Conservation (phyloP, 352 stramenopile species). For the Pythium vanterpoolii region DNA sequence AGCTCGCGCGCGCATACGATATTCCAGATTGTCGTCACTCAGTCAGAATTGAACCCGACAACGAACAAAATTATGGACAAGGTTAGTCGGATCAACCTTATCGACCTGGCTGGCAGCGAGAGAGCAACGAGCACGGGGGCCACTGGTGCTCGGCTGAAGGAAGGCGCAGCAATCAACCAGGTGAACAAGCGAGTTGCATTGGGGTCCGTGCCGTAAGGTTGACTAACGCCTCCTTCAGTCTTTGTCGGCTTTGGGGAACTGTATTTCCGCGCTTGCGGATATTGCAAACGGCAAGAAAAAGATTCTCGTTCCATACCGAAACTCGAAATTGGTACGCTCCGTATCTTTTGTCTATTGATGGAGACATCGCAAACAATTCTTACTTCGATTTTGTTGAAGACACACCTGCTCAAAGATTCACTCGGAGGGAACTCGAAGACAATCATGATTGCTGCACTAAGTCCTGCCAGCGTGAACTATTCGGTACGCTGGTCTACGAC, state of each 20-base stretch:
- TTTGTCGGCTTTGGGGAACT: constrained; percentile 88
- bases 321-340: constrained; percentile 86
- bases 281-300: constrained; percentile 87
- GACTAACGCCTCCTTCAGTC: constrained; percentile 34
- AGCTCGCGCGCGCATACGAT: constrained; percentile 82
- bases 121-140: constrained; percentile 87
- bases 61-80: constrained; percentile 81
- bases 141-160: constrained; percentile 85
- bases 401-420: constrained; percentile 82
- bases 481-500: constrained; percentile 33
- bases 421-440: constrained; percentile 89
- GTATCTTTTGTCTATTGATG: background rate
- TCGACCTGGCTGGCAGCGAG: constrained; percentile 92
- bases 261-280: constrained; percentile 89
- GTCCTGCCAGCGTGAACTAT: constrained; percentile 86
- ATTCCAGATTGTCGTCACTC: constrained; percentile 83
- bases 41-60: constrained; percentile 66
- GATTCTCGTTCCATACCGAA: constrained; percentile 86
- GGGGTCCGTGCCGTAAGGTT: background rate
- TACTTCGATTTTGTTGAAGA: constrained; percentile 31
- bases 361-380: background rate
- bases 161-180: constrained; percentile 94
- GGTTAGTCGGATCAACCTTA: constrained; percentile 85
- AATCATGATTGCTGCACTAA: constrained; percentile 89
- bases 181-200: constrained; percentile 16